phyloP scores from a whole-genome alignment of 106 monocot species.

The Platanthera zijinensis region DNA sequence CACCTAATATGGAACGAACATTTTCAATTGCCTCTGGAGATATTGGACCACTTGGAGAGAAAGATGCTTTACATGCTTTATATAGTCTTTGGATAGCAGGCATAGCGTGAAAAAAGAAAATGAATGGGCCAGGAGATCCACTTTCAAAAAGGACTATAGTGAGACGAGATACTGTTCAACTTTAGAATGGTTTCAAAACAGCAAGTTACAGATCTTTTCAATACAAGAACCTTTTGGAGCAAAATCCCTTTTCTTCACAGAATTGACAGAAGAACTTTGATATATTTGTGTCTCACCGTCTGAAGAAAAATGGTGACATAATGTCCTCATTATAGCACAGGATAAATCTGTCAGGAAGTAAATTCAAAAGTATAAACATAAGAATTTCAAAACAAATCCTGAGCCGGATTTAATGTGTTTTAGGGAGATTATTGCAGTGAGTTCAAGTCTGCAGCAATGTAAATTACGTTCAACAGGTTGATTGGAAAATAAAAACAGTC shows the following conservation, averaged over 20 bases:
- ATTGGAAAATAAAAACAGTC: not conserved
- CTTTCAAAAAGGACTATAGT: not conserved
- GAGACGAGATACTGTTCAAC: conserved; percentile 4
- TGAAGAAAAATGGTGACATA: conserved; percentile 1
- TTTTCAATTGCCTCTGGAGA: conserved; percentile 58
- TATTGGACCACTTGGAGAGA: conserved; percentile 50
- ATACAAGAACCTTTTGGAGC: not conserved
- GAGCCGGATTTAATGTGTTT: not conserved
- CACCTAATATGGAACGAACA: conserved; percentile 55
- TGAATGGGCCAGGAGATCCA: conserved; percentile 2
- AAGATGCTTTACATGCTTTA: conserved; percentile 51
- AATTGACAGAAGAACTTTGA: not conserved
- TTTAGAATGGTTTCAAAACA: conserved; percentile 4
- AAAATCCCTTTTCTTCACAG: conserved; percentile 6
- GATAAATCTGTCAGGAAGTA: not conserved
- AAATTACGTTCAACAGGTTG: not conserved
- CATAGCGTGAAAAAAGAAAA: conserved; percentile 30
- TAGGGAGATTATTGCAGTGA: not conserved
- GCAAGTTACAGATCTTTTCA: conserved; percentile 1
- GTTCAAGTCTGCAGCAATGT: not conserved
- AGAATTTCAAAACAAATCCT: not conserved
- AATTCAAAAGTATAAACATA: not conserved
- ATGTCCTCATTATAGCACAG: not conserved
- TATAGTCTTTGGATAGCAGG: conserved; percentile 44
- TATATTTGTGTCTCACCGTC: conserved; percentile 1